Conservation (phyloP, 768 basidiomycete genomes). For the Rhizopogon roseolus region DNA sequence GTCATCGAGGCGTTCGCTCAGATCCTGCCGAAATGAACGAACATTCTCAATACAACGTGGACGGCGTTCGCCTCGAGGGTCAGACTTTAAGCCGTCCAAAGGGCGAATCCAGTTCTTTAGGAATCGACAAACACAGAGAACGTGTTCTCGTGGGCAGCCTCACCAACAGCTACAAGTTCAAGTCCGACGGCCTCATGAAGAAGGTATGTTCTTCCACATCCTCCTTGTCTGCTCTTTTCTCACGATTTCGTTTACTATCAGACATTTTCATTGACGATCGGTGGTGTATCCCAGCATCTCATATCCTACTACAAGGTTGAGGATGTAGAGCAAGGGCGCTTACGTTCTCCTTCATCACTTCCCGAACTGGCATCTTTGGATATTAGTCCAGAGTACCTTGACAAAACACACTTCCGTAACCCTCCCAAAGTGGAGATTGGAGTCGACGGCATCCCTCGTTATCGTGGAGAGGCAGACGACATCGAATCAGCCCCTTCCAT, state of each 20-base stretch:
- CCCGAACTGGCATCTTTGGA: slow-evolving; percentile 84
- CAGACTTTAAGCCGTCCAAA: slow-evolving; percentile 64
- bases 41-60: slow-evolving; percentile 31
- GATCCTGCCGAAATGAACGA: slow-evolving; percentile 37
- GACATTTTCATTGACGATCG: slow-evolving; percentile 90
- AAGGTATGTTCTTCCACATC: slow-evolving; percentile 55
- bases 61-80: slow-evolving; percentile 24
- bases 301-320: slow-evolving; percentile 93
- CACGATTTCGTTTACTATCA: slow-evolving; percentile 29
- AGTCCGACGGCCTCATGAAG: slow-evolving; percentile 91
- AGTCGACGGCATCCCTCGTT: slow-evolving; percentile 75
- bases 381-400: slow-evolving; percentile 83
- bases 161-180: slow-evolving; percentile 93
- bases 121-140: slow-evolving; percentile 71
- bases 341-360: slow-evolving; percentile 82
- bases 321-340: slow-evolving; percentile 84
- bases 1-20: slow-evolving; percentile 49
- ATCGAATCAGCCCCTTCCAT: slow-evolving; percentile 40
- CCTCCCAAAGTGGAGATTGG: slow-evolving; percentile 87
- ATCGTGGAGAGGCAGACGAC: slow-evolving; percentile 82
- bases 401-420: slow-evolving; percentile 87
- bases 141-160: slow-evolving; percentile 83
- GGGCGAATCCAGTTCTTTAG: slow-evolving; percentile 38
- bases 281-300: slow-evolving; percentile 83
- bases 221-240: slow-evolving; percentile 17